Base-by-base conservation (phyloP, 305 asterid genomes). In the Plantago lanceolata region DNA sequence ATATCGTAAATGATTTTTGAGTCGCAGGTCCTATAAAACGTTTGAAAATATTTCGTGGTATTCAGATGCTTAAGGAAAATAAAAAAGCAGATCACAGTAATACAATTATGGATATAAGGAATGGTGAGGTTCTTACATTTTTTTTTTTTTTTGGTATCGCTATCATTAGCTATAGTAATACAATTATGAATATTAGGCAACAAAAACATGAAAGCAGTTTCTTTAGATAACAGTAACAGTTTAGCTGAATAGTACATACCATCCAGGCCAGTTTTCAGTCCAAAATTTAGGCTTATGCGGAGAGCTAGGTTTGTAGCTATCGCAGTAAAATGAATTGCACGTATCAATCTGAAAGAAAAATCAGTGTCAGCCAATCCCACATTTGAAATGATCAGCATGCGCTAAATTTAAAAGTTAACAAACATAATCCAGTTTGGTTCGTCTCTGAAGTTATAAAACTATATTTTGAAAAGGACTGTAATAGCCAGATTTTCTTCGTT, bases 191-290 rank as follows among this genome's bases (percentile, higher is more conserved):
- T 11, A 40, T 11, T 9, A 40, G 11, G 15, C 33, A 61, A 18
- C 29, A 24, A 24, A 11, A 1, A 24, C 58, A 53, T 26, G 17
- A 53, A 53, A 26, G 59, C 33, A 65, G 73, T 57, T 40, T 40
- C 45, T 40, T 2, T 43, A 61, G 18, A 54, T 11, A 70, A 64
- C 48, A 56, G 71, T 17, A 57, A 33, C 13, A 16, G 33, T 35
- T 51, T 58, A 29, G 57, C 6, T 35, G 29, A 75, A 51, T 59
- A 40, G 29, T 56, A 74, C 78, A 37, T 83, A 90, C 97, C 97
- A 90, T 73, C 97, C 97, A 43, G 97, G 97, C 96, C 97, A 90
- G 78, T 90, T 90, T 74, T 90, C 97, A 16, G 97, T 90, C 97
- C 97, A 90, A 61, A 90, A 68, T 76, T 84, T 88, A 50, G 97